Base-by-base conservation (phyloP, 768 basidiomycete genomes). In the Russula olivacea region DNA sequence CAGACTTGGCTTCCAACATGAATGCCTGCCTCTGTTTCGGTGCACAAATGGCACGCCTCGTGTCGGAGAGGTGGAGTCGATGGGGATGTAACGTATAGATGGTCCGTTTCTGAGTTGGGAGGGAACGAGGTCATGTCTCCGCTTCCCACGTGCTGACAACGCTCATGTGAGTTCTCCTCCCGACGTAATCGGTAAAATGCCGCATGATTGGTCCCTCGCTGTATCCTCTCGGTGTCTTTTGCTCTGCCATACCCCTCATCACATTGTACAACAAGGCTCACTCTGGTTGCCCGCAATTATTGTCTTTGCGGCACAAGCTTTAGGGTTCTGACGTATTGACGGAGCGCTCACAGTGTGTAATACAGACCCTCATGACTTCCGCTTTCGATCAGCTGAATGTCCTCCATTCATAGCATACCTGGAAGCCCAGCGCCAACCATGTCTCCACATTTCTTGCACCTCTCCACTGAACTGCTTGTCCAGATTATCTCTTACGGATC, bases 391-490 rank as follows among this genome's bases (percentile, higher is more conserved):
- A 38, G 28, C 19, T n/a, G 38, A 58, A 38, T 50, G 40, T 19
- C 19, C 14, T 15, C 47, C 15, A 41, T 41, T 58, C 41, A 55
- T 11, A 43, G 54, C 41, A 55, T 17, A 34, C 48, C 58, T 21
- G 21, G 38, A 59, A 55, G 3, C 49, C 58, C 53, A 21, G 32
- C 63, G 41, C 48, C 54, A 40, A 41, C 53, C 48, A 64, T 64
- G 58, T 50, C 63, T 5, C 63, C 63, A 2, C 63, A 56, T 19
- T 30, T 65, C 61, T 43, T 65, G 43, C 51, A 65, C 51, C 64
- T 65, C 30, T 65, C 64, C 51, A 38, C 55, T 21, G 64, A 65
- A 32, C 61, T 65, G 8, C 52, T 65, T n/a, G 58, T 63, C 34
- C 55, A 65, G 21, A 63, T 65, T 50, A n/a, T 65, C 19, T 43